A percentile compares a stretch with the other conserved stretches of the same genome.
Conservation (phyloP, 2,329 filamentous ascomycete genomes). For the Phyllosticta citribraziliensis region DNA sequence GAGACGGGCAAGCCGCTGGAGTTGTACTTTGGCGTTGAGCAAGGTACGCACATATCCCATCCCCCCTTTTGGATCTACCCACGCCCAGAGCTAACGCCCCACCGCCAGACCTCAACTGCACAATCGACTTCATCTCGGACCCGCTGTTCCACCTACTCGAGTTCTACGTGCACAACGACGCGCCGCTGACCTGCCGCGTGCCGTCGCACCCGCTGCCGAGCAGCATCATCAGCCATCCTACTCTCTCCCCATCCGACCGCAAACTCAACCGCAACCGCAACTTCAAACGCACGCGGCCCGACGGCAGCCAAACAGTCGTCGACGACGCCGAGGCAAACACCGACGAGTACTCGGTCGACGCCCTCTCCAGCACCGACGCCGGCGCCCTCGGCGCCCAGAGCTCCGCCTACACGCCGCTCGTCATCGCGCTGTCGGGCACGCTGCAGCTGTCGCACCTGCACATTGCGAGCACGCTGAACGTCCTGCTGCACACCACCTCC, state of each 20-base stretch:
- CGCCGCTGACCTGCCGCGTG: slow-evolving; percentile 82
- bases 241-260: slow-evolving; percentile 8
- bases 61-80: too few relatives aligned
- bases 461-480: slow-evolving; percentile 80
- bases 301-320: not conserved
- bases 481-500: slow-evolving; percentile 65
- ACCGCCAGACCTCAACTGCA: slow-evolving; percentile 65
- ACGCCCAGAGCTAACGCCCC: too few relatives aligned
- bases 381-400: slow-evolving; percentile 25
- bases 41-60: slow-evolving; percentile 21
- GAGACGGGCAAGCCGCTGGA: slow-evolving; percentile 77
- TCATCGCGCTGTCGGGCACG: slow-evolving; percentile 81
- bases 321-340: slow-evolving; percentile 11
- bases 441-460: slow-evolving; percentile 85
- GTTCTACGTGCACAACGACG: slow-evolving; percentile 97
- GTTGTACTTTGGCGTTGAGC: slow-evolving; percentile 74
- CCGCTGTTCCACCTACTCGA: slow-evolving; percentile 82
- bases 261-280: not conserved
- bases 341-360: slow-evolving; percentile 30
- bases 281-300: not conserved
- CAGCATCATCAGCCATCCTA: slow-evolving; percentile 15
- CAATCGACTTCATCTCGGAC: slow-evolving; percentile 65
- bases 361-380: slow-evolving; percentile 17
- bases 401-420: slow-evolving; percentile 61
- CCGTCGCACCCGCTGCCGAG: slow-evolving; percentile 59